Evolutionary conservation across 768 basidiomycete genomes (phyloP), one percentile per base, ranked within the genome.

Genomic region (Amanita pallidorosea): DNA sequence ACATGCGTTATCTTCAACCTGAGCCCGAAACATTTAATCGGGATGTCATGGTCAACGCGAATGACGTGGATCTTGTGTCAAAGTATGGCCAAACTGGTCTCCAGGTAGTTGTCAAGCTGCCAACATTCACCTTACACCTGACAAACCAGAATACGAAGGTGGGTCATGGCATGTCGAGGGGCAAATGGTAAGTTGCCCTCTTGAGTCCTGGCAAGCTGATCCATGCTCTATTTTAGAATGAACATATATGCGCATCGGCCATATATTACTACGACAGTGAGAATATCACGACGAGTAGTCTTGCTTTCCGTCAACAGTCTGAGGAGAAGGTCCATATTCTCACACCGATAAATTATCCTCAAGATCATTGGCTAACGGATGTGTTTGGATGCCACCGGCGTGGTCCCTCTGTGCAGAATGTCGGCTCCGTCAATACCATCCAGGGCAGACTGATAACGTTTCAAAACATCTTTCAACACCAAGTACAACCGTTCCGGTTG

Each of bases 401-500:
- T 0, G 49, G 43, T 0, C 46, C 51, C 4, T 40, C 57, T n/a
- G 53, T 54, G 29, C 59, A 64, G 37, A 42, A 56, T n/a, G 52
- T 64, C 36, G 69, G 68, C 7, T 37, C 54, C 5, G 59, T 70
- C 7, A 48, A 53, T 7, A 68, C 59, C 17, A 45, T 40, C 9
- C 42, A 55, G 25, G 61, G 63, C 9, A 58, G 64, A 11, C 60
- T 60, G 41, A 55, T 70, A 25, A 63, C 63, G 5, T 70, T 70
- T 56, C 70, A 66, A 17, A 70, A 70, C 53, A 54, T 65, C 9
- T 67, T 64, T 49, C 69, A 70, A 47, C 67, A 70, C 55, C 58
- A 57, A 20, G 66, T 70, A 18, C 58, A 59, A 27, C 60, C 67
- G 5, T 72, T 72, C 56, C 47, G 57, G 33, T 62, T 70, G 48